Percentiles rank a stretch among this genome's conserved stretches.
Conservation (phyloP, 1,284 basidiomycete species). For the Ceratobasidium sp. region DNA sequence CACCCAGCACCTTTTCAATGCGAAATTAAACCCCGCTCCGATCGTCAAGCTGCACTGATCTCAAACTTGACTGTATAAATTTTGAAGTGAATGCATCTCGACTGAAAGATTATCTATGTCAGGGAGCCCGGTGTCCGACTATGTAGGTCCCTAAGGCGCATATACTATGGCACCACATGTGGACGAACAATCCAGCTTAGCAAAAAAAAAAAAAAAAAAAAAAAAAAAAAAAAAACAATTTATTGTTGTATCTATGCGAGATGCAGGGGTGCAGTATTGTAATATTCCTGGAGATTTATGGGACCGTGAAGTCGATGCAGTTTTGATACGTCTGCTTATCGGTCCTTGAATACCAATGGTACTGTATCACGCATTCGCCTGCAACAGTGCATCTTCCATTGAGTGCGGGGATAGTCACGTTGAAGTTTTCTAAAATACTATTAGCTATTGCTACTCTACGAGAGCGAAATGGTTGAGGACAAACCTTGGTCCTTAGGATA, state of each 20-base stretch:
- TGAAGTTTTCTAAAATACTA: slow-evolving; percentile 36
- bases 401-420: slow-evolving; percentile 19
- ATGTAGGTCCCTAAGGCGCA: not conserved
- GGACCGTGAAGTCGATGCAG: slow-evolving; percentile 30
- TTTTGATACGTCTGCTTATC: slow-evolving; percentile 23
- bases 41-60: slow-evolving; percentile 11
- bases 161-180: not conserved
- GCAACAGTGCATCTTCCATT: slow-evolving; percentile 15
- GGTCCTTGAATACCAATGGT: slow-evolving; percentile 23
- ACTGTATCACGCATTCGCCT: slow-evolving; percentile 26
- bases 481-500: slow-evolving; percentile 21
- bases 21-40: slow-evolving; percentile 39
- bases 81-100: not conserved
- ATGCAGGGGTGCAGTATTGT: too few species aligned
- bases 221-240: not conserved
- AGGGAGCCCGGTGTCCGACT: not conserved
- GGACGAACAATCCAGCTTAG: not conserved
- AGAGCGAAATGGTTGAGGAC: not conserved
- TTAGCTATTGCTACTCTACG: not conserved
- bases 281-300: slow-evolving; percentile 1
- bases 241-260: too few species aligned
- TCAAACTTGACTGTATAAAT: not conserved
- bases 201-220: not conserved
- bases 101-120: not conserved
- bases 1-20: slow-evolving; percentile 40